phyloP scores from a whole-genome alignment of 352 stramenopile species.

The Phytophthora capsici region DNA sequence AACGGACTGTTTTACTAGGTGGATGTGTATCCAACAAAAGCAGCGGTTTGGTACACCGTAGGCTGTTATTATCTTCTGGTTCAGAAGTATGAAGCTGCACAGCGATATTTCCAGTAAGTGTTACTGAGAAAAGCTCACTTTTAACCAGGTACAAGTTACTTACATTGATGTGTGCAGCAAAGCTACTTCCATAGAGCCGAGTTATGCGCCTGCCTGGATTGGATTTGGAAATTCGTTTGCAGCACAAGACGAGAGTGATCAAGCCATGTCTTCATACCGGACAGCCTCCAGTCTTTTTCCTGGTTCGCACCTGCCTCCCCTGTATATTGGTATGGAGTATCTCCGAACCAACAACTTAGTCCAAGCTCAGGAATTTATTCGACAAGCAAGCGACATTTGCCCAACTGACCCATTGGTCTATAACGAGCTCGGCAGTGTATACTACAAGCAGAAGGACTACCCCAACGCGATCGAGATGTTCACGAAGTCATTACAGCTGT shows the following conservation, averaged over 20 bases:
- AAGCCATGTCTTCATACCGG: constrained; percentile 97
- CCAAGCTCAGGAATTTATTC: constrained; percentile 95
- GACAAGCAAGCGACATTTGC: constrained; percentile 86
- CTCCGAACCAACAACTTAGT: constrained; percentile 96
- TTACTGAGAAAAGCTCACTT: constrained; percentile 2
- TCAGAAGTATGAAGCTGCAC: constrained; percentile 94
- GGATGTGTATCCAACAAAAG: constrained; percentile 94
- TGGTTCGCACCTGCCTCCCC: constrained; percentile 91
- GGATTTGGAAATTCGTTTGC: constrained; percentile 97
- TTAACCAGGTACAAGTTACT: neutral
- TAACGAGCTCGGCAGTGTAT: constrained; percentile 96
- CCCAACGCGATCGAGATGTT: constrained; percentile 91
- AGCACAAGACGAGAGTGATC: constrained; percentile 97
- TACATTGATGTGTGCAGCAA: constrained; percentile 54
- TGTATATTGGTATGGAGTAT: constrained; percentile 99
- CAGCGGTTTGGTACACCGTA: constrained; percentile 95
- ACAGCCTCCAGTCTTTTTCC: constrained; percentile 94
- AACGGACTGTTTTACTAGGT: constrained; percentile 55
- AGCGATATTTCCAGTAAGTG: constrained; percentile 95
- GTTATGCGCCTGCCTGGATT: constrained; percentile 96
- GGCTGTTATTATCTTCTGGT: constrained; percentile 97
- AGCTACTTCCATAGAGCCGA: constrained; percentile 91
- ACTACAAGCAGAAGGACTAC: constrained; percentile 92
- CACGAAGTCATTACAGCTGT: constrained; percentile 82
- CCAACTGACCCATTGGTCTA: constrained; percentile 93